phyloP scores from a whole-genome alignment of 495 filamentous ascomycete genomes.

The Daldinia decipiens region DNA sequence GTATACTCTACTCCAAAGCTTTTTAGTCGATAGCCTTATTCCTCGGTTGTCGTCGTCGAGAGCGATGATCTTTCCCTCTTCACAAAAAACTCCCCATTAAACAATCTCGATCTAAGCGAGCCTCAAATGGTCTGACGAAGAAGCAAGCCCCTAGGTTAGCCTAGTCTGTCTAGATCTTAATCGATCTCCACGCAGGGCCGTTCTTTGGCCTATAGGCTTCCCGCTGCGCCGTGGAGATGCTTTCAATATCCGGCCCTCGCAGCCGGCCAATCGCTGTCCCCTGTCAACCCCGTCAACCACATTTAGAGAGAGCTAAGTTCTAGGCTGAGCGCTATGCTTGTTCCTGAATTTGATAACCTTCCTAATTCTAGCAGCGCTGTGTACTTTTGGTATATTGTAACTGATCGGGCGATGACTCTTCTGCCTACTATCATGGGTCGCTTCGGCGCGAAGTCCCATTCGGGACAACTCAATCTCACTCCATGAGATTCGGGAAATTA shows the following conservation, averaged over 20 bases:
- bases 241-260: slow-evolving; percentile 4
- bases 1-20: background rate
- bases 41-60: slow-evolving; percentile 28
- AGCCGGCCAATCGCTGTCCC: slow-evolving; percentile 23
- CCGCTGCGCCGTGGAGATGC: slow-evolving; percentile 11
- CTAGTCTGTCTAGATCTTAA: slow-evolving; percentile 27
- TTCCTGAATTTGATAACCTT: slow-evolving; percentile 30
- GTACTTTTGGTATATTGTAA: slow-evolving; percentile 7
- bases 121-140: slow-evolving; percentile 25
- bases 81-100: slow-evolving; percentile 35
- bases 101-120: slow-evolving; percentile 38
- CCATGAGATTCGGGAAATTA: slow-evolving; percentile 25
- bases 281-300: slow-evolving; percentile 2
- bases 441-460: slow-evolving; percentile 32
- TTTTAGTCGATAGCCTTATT: slow-evolving; percentile 16
- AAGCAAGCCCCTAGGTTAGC: slow-evolving; percentile 9
- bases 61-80: slow-evolving; percentile 42
- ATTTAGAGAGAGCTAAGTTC: slow-evolving; percentile 16
- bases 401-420: slow-evolving; percentile 7
- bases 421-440: slow-evolving; percentile 6
- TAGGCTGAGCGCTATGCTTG: slow-evolving; percentile 37
- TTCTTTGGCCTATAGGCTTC: slow-evolving; percentile 21
- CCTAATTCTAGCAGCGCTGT: slow-evolving; percentile 20
- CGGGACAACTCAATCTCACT: slow-evolving; percentile 18
- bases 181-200: slow-evolving; percentile 2